Evolutionary conservation across 257 asterid species (phyloP), one percentile per base, ranked within the genome.

Genomic region (Nyctanthes arbortristis): DNA sequence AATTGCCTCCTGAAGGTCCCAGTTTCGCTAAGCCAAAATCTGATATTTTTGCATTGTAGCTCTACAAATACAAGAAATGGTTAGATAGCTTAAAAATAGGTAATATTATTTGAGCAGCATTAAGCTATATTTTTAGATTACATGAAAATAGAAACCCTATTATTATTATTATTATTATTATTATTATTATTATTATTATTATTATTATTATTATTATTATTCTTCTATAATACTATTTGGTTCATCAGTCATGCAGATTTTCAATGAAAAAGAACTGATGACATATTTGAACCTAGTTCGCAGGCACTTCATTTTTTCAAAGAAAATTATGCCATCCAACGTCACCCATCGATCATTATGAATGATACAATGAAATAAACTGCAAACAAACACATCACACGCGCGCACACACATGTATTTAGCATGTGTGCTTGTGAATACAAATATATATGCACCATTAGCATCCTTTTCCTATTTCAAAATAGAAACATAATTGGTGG

Each of bases 11-110:
- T 29, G 84, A 63, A 5, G 91, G 91, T 33, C 88, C 91, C 73
- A 77, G 71, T 68, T 81, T 79, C 3, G 87, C 91, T 57, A 85
- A 62, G 63, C 91, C 88, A 52, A 85, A 85, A 69, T 85, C 91
- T 0, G 91, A 77, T 56, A 85, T 74, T 71, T 83, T 85, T 5
- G 91, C 85, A 65, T 80, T 80, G 79, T 76, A 83, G 62, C 67
- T 77, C 91, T 85, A 39, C 69, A 74, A 72, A 70, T 25, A 34
- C 78, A 76, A 75, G 60, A 71, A 40, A 45, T 7, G 27, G 22
- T 29, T 6, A 54, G 60, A 22, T 35, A 71, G 63, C 22, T 36
- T 27, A n/a, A 61, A 63, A 56, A 57, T 32, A 35, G 10, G 24
- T 6, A 32, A 33, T 20, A 20, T 52, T 7, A 20, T 52, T 52